These are phyloP conservation scores for Henningerozyma blattae DNA, from an alignment of 805 yeast genomes.

Conservation along the genomic window DNA sequence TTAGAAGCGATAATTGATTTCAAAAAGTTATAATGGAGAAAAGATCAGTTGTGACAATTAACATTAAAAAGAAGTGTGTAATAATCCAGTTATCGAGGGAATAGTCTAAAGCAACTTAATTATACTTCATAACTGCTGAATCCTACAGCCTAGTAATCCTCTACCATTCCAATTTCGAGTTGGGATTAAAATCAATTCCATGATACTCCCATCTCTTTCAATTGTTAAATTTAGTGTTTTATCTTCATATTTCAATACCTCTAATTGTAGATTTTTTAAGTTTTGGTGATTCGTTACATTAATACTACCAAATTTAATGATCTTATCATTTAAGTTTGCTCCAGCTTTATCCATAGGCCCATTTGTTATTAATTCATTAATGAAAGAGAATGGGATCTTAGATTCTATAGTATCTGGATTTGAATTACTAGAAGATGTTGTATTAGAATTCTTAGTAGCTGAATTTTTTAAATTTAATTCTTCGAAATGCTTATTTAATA, in stretches of 20 bases:
- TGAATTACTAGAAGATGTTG: background rate
- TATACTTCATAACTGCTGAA: background rate
- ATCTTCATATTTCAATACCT: constrained; percentile 32
- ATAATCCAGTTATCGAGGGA: too few relatives aligned
- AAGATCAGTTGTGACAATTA: too few relatives aligned
- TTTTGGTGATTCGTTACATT: constrained; percentile 44
- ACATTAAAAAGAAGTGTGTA: too few relatives aligned
- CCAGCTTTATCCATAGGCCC: constrained; percentile 55
- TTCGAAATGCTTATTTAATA: constrained; percentile 34
- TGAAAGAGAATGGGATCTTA: constrained; percentile 42
- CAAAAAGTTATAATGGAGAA: too few relatives aligned
- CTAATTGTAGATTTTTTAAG: constrained; percentile 31
- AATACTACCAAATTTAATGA: constrained; percentile 42
- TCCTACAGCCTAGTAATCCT: constrained; percentile 56
- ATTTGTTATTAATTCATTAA: constrained; percentile 34
- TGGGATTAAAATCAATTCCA: constrained; percentile 32
- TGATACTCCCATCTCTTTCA: constrained; percentile 20
- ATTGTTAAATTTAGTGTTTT: constrained; percentile 15
- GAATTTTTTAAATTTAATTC: constrained; percentile 1
- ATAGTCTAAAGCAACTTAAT: too few relatives aligned
- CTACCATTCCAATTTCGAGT: constrained; percentile 47
- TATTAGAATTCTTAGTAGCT: background rate
- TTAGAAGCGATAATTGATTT: too few relatives aligned
- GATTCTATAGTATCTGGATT: constrained; percentile 1
- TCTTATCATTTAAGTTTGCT: constrained; percentile 39